Base-by-base conservation (phyloP, 176 grass and related monocot genomes). In the Oryza nivara region DNA sequence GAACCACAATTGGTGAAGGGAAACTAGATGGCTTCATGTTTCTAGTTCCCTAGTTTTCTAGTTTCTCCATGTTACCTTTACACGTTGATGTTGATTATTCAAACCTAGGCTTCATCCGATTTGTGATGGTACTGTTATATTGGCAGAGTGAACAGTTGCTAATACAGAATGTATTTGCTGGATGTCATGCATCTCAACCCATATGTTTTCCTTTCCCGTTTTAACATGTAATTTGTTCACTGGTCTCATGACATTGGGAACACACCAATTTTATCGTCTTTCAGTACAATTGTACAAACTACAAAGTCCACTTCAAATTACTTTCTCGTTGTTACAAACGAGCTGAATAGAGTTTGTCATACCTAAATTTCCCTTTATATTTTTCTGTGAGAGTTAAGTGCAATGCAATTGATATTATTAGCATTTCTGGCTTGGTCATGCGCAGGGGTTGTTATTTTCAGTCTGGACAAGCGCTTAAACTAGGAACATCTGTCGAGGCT, bases 391-490 rank as follows among this genome's bases (percentile, higher is more conserved):
- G n/a, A 73, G 2, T 82, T n/a, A 52, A 81, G 26, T 61, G 16
- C 17, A 67, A 38, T 7, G 66, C 20, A n/a, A 56, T 38, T 46
- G 6, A 5, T 30, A 22, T 73, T 3, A 0, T 51, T 51, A 43
- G 3, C 68, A 68, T 45, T 70, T 58, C 63, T 90, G 64, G 74
- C 44, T 75, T 76, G 10, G 7, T 80, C 41, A 72, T 90, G 54
- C 41, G 84, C 88, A 99, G 96, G 88, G 97, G 97, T 88, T 99
- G 93, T 68, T 99, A 99, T 96, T 94, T 99, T 84, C 93, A 99
- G 90, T 79, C 22, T 14, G 91, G 90, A 19, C 93, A 68, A 44
- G 51, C 75, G 20, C 88, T 99, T 67, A 99, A 94, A 86, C 84
- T 99, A 73, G 96, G 96, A 72, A 96, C 86, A 81, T 76, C 96